A percentile compares a stretch with the other conserved stretches of the same genome.
Conservation (phyloP, 106 monocot genomes). For the Dioscorea alata region DNA sequence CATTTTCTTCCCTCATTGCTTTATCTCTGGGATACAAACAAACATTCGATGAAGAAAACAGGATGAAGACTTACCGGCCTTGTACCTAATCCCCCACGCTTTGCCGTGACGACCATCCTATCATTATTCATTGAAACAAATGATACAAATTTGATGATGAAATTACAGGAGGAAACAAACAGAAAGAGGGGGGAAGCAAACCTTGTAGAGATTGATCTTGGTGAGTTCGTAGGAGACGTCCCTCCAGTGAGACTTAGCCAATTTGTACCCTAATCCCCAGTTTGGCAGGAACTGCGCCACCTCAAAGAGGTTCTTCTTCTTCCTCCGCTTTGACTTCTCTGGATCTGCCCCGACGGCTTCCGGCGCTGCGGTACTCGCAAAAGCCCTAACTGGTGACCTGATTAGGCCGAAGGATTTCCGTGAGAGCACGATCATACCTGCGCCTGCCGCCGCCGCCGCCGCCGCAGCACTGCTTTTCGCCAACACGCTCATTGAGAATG, state of each 20-base stretch:
- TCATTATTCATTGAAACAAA: neutral
- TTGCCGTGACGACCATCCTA: slow-evolving; percentile 92
- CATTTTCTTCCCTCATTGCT: too few relatives aligned
- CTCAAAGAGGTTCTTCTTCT: slow-evolving; percentile 96
- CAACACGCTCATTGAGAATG: too few relatives aligned
- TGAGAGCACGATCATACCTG: too few relatives aligned
- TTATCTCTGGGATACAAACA: too few relatives aligned
- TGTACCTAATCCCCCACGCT: slow-evolving; percentile 87
- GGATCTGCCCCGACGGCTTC: slow-evolving; percentile 5
- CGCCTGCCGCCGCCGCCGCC: slow-evolving; percentile 1
- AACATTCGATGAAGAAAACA: too few relatives aligned
- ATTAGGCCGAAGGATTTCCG: slow-evolving; percentile 25
- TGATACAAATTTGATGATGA: too few relatives aligned
- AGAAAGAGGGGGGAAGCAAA: neutral
- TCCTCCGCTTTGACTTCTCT: slow-evolving; percentile 52
- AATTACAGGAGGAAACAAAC: too few relatives aligned
- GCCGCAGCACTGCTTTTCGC: neutral
- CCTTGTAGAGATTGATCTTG: slow-evolving; percentile 99
- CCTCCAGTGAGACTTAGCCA: slow-evolving; percentile 86
- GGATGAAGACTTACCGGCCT: slow-evolving; percentile 49
- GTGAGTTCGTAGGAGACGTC: slow-evolving; percentile 89
- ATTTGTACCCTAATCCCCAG: slow-evolving; percentile 87
- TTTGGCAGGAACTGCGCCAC: slow-evolving; percentile 87
- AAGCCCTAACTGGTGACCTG: slow-evolving; percentile 13
- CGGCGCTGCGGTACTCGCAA: slow-evolving; percentile 13